Evolutionary conservation across 2,329 filamentous ascomycete genomes (phyloP).

Genomic region (Cladophialophora psammophila): DNA sequence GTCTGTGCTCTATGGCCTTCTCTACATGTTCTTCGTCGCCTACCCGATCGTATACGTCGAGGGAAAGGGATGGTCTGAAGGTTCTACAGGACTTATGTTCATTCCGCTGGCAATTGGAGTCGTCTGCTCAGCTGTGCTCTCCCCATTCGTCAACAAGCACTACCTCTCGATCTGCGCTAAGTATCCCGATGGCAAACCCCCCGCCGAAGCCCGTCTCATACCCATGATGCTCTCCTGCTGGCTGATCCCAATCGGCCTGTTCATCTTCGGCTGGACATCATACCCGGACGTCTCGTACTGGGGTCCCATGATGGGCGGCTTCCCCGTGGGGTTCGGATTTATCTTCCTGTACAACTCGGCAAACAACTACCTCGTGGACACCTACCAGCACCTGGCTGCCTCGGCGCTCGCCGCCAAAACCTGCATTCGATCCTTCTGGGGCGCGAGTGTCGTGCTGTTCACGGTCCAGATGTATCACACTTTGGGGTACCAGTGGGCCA

Average conservation of each 20-base stretch:
- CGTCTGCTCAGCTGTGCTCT: conserved; percentile 68
- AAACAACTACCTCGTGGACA: conserved; percentile 79
- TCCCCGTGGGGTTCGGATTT: conserved; percentile 78
- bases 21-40: conserved; percentile 62
- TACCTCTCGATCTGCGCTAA: conserved; percentile 71
- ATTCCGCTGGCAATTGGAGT: conserved; percentile 83
- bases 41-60: conserved; percentile 73
- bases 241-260: conserved; percentile 72
- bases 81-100: conserved; percentile 83
- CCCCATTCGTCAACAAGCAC: conserved; percentile 80
- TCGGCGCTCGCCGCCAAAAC: conserved; percentile 86
- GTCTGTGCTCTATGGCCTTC: conserved; percentile 73
- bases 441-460: conserved; percentile 78
- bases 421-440: conserved; percentile 88
- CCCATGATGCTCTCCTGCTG: conserved; percentile 83
- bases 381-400: conserved; percentile 83
- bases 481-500: conserved; percentile 78
- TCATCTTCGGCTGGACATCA: conserved; percentile 74
- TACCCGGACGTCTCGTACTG: conserved; percentile 67
- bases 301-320: conserved; percentile 74
- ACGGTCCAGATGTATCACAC: conserved; percentile 80
- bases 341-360: conserved; percentile 84
- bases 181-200: conserved; percentile 71
- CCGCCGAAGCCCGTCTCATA: conserved; percentile 78
- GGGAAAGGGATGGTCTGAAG: conserved; percentile 78